Evolutionary conservation across 1,284 basidiomycete genomes (phyloP).

Genomic region (Malassezia arunalokei): DNA sequence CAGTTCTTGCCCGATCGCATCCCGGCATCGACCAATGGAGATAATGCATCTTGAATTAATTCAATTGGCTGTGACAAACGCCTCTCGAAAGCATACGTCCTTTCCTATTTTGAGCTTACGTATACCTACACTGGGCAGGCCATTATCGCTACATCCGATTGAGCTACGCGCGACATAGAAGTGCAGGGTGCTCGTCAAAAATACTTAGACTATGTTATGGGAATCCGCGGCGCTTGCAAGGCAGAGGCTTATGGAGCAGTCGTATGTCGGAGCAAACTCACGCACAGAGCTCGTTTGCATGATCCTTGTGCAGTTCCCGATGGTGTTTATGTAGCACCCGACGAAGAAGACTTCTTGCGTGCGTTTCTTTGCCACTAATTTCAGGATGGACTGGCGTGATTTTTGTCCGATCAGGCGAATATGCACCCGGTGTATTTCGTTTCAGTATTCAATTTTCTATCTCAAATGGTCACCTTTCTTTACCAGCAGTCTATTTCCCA

Average conservation of each 20-base stretch:
- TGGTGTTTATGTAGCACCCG: constrained; percentile 10
- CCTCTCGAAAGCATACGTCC: too few relatives aligned
- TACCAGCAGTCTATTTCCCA: constrained; percentile 11
- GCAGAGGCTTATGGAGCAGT: neutral
- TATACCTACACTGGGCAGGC: too few relatives aligned
- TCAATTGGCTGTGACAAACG: too few relatives aligned
- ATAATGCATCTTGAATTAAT: too few relatives aligned
- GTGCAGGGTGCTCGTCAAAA: neutral
- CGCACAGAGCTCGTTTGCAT: neutral
- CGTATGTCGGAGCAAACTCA: neutral
- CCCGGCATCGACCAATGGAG: too few relatives aligned
- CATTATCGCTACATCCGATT: too few relatives aligned
- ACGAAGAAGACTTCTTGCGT: constrained; percentile 11
- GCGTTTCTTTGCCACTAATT: neutral
- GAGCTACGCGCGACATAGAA: too few relatives aligned
- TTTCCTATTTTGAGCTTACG: too few relatives aligned
- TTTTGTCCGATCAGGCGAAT: constrained; percentile 5
- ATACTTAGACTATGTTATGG: neutral
- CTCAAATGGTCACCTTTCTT: neutral
- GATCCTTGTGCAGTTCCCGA: neutral
- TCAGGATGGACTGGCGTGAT: constrained; percentile 9
- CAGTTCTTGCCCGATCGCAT: too few relatives aligned
- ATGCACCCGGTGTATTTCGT: constrained; percentile 11
- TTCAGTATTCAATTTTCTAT: constrained; percentile 10
- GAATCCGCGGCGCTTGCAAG: neutral